Evolutionary conservation across 768 basidiomycete species (phyloP).

Genomic region (Scleroderma bovista): DNA sequence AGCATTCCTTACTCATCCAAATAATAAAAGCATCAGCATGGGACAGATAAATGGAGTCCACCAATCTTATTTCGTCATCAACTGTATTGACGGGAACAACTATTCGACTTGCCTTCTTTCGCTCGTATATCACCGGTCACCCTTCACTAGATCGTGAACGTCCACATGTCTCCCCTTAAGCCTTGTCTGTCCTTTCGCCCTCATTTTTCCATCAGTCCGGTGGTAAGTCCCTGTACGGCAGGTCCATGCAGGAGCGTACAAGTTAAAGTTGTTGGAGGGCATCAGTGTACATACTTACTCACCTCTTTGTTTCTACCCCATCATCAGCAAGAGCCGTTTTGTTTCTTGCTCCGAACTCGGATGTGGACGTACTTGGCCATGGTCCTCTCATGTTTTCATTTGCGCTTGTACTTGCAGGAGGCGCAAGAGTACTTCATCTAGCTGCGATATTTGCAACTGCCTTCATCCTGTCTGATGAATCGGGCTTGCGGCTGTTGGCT

Average conservation of each 20-base stretch:
- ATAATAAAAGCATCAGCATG: background rate
- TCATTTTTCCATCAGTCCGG: constrained; percentile 92
- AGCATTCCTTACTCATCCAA: constrained; percentile 73
- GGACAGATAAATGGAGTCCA: constrained; percentile 25
- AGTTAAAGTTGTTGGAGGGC: background rate
- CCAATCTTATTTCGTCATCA: constrained; percentile 87
- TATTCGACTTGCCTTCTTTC: constrained; percentile 88
- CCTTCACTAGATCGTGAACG: too few relatives aligned
- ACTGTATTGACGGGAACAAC: constrained; percentile 92
- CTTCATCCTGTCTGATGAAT: too few relatives aligned
- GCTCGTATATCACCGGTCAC: too few relatives aligned
- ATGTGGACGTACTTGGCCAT: constrained; percentile 18
- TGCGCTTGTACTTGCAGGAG: constrained; percentile 17
- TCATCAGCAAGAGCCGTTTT: constrained; percentile 27
- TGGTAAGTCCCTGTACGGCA: constrained; percentile 73
- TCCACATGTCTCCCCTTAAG: constrained; percentile 67
- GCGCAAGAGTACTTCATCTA: too few relatives aligned
- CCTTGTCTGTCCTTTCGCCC: constrained; percentile 94
- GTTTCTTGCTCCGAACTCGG: too few relatives aligned
- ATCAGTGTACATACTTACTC: background rate
- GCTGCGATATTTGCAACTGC: too few relatives aligned
- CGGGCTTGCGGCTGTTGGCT: constrained; percentile 37
- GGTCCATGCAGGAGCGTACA: constrained; percentile 28
- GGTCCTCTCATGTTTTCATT: constrained; percentile 15
- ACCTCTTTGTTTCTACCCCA: constrained; percentile 13